These are phyloP conservation scores for Coleophoma crateriformis DNA, from an alignment of 2,329 filamentous ascomycete genomes.

Conservation along the genomic window DNA sequence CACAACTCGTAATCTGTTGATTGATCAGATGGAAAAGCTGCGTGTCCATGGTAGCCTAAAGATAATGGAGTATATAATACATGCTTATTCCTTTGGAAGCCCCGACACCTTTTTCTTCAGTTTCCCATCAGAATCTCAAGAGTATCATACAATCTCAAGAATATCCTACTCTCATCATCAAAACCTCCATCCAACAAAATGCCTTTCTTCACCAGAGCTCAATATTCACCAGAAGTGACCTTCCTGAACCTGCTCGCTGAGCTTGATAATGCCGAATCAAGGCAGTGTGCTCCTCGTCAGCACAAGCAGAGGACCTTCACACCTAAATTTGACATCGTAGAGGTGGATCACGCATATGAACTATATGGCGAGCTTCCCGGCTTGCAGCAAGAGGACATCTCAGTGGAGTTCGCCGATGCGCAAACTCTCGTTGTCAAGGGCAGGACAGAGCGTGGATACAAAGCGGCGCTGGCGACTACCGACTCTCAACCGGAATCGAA, in stretches of 20 bases:
- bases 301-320: conserved; percentile 1
- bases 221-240: conserved; percentile 44
- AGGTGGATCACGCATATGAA: conserved; percentile 61
- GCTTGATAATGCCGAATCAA: conserved; percentile 45
- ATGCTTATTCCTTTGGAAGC: too few relatives aligned
- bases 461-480: conserved; percentile 35
- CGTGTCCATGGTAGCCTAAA: too few relatives aligned
- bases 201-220: conserved; percentile 49
- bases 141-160: too few relatives aligned
- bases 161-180: too few relatives aligned
- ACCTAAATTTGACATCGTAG: conserved; percentile 70
- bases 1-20: too few relatives aligned
- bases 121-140: too few relatives aligned
- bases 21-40: too few relatives aligned
- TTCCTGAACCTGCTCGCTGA: conserved; percentile 54
- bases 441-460: conserved; percentile 46
- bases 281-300: not conserved
- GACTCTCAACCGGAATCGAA: conserved; percentile 35
- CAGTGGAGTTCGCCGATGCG: conserved; percentile 74
- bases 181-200: conserved; percentile 32
- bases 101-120: too few relatives aligned
- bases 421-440: conserved; percentile 54
- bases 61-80: too few relatives aligned
- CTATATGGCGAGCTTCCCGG: conserved; percentile 74
- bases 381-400: conserved; percentile 62